A percentile compares a stretch with the other conserved stretches of the same genome.
phyloP scores from a whole-genome alignment of 495 filamentous ascomycete species.

The Tuber melanosporum region DNA sequence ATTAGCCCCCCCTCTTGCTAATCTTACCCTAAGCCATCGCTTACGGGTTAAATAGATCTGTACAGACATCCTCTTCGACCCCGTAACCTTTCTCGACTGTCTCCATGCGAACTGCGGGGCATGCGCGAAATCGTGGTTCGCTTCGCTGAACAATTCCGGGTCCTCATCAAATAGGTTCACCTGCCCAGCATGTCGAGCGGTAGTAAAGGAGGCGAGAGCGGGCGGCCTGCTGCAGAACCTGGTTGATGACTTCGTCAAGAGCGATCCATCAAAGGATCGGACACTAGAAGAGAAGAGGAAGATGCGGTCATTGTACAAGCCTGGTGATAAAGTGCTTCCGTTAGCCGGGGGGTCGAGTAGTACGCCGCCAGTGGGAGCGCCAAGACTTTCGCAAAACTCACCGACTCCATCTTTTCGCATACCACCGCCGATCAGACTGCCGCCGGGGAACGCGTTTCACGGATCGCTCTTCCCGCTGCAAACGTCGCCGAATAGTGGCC shows the following conservation, averaged over 20 bases:
- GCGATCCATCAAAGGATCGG: constrained; percentile 65
- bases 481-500: background rate
- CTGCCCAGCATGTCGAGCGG: constrained; percentile 85
- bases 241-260: constrained; percentile 68
- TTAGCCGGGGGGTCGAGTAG: constrained; percentile 34
- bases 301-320: constrained; percentile 62
- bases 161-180: constrained; percentile 54
- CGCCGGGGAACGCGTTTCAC: background rate
- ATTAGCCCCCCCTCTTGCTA: constrained; percentile 42
- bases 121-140: constrained; percentile 93
- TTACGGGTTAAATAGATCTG: constrained; percentile 63
- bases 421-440: background rate
- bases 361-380: background rate
- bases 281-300: constrained; percentile 63
- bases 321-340: constrained; percentile 68
- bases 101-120: constrained; percentile 95
- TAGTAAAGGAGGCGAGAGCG: constrained; percentile 71
- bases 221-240: constrained; percentile 79
- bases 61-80: constrained; percentile 90
- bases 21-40: constrained; percentile 9
- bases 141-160: constrained; percentile 48
- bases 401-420: background rate
- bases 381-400: background rate
- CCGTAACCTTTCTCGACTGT: constrained; percentile 92
- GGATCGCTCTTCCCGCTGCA: background rate